Base-by-base conservation (phyloP, 2,329 filamentous ascomycete species). In the Aphanocladium album region DNA sequence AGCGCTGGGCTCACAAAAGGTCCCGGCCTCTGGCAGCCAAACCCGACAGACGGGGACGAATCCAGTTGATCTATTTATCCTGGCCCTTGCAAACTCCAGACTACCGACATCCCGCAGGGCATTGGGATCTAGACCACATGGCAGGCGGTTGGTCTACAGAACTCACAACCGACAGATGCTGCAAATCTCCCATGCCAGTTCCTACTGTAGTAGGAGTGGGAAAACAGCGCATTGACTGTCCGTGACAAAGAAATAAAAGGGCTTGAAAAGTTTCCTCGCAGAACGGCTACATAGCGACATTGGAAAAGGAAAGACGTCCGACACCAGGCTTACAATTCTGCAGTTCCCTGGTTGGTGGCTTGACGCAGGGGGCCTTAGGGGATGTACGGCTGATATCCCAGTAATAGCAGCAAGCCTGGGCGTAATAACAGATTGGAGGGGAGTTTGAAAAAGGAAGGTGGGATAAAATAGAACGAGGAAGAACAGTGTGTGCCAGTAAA, bases 331-430 rank as follows among this genome's bases (percentile, higher is more conserved):
- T 25, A 27, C 45, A 27, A 12, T 47, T 47, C 19, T 56, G 12
- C 30, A 16, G 14, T 27, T 35, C 27, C 33, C 11, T 19, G 55
- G 21, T 12, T 30, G 30, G 45, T 57, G 55, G 55, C 55, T 50
- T 57, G 55, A 57, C 55, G 55, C 55, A 57, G 55, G 55, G 55
- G 55, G n/a, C n/a, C 30, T 33, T 16, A 50, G 55, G 54, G 54
- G 19, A 16, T 21, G 4, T 19, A 46, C 27, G 37, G 46, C 45
- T 46, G 45, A 39, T 19, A 46, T 57, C 45, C 45, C 14, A 45
- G 49, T 21, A 52, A 16, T 37, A 35, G 12, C 39, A 41, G 51
- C 35, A 41, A n/a, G 35, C 11, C 9, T 19, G 11, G 35, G 23
- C 23, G n/a, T 33, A 55, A 55, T 23, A 21, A 33, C 25, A 45